These are phyloP conservation scores for Chaetomiaceae sp. DNA, from an alignment of 2,329 filamentous ascomycete genomes.

Conservation along the genomic window DNA sequence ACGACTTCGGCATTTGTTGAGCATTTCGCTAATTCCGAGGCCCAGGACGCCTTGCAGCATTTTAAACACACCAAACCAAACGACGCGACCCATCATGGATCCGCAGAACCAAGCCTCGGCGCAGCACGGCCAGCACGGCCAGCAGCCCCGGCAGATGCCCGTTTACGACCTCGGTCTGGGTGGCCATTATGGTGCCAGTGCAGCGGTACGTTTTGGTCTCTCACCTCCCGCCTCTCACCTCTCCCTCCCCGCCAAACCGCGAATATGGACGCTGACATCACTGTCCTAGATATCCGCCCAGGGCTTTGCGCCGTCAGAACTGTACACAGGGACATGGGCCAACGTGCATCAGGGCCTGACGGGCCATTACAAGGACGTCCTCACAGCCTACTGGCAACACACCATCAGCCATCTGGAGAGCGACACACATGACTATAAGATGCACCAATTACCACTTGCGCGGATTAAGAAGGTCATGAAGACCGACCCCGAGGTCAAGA, in stretches of 20 bases:
- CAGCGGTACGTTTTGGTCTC: constrained; percentile 56
- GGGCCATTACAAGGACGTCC: constrained; percentile 90
- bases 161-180: constrained; percentile 71
- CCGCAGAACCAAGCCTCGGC: constrained; percentile 46
- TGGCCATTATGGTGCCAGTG: constrained; percentile 73
- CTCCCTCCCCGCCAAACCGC: not conserved
- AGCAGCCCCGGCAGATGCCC: constrained; percentile 46
- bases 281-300: constrained; percentile 68
- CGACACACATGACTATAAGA: constrained; percentile 96
- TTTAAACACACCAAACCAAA: not conserved
- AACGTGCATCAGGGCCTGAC: constrained; percentile 96
- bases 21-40: not conserved
- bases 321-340: constrained; percentile 91
- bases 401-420: constrained; percentile 93
- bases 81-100: constrained; percentile 45
- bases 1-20: not conserved
- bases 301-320: constrained; percentile 85
- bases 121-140: constrained; percentile 52
- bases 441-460: constrained; percentile 93
- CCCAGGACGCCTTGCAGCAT: not conserved
- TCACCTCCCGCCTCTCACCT: too few relatives aligned
- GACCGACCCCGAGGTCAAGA: constrained; percentile 97
- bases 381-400: constrained; percentile 99
- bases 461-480: constrained; percentile 99
- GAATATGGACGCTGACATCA: constrained; percentile 21